Base-by-base conservation (phyloP, 495 filamentous ascomycete genomes). In the Apodospora peruviana region DNA sequence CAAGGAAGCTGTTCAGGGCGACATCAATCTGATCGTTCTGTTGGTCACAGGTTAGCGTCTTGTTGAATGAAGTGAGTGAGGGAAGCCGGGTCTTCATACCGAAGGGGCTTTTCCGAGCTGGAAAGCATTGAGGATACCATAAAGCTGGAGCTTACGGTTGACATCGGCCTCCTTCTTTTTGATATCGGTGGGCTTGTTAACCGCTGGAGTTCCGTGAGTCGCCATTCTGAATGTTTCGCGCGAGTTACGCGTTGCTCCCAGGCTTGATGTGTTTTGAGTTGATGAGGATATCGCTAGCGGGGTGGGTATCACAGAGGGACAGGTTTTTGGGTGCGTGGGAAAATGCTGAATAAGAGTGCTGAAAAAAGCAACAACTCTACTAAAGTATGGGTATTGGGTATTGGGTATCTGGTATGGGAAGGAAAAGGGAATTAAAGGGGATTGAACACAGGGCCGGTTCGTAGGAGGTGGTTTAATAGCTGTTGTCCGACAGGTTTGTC, bases 11-110 rank as follows among this genome's bases (percentile, higher is more conserved):
- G 74, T 95, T 95, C 59, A 98, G 68, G 19, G 91, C 90, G 14
- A 95, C 77, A 72, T 97, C 93, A 66, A 95, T 95, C 74, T 98
- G 93, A 52, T 90, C 86, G 69, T 98, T 98, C 73, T 76, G 42
- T 17, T 16, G 14, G n/a, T 10, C 1, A 50, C 65, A 23, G 61
- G 39, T 23, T 41, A 18, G n/a, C 37, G 37, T 17, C 18, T 2
- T 9, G 37, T 8, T 40, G 37, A 40, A 3, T 3, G 18, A 40
- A 39, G 9, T 5, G 5, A 12, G n/a, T n/a, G n/a, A n/a, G n/a
- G 36, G 1, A 40, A 4, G 37, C 3, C 18, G 18, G 8, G 1
- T 10, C 2, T 41, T 4, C 86, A 68, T 75, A 94, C 88, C 55
- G 91, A 95, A 51, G 91, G 91, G 18, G 93, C 81, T 63, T 95